These are phyloP conservation scores for Beta macrorhiza DNA, from an alignment of 179 eudicot species.

Conservation along the genomic window DNA sequence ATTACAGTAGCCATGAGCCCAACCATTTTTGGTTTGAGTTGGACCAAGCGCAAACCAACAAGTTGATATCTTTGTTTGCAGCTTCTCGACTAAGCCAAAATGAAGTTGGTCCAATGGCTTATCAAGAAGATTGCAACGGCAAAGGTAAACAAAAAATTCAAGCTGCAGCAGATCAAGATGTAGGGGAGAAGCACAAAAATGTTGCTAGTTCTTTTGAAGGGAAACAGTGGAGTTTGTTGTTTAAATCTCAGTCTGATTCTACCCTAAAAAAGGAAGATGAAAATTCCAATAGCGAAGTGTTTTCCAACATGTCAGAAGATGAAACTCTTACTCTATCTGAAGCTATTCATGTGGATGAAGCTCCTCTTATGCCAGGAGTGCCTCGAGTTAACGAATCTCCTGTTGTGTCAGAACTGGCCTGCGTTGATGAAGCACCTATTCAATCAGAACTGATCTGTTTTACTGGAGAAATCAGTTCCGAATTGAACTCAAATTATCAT, in stretches of 20 bases:
- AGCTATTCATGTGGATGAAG: conserved; percentile 11
- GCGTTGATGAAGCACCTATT: conserved; percentile 17
- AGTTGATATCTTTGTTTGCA: conserved; percentile 50
- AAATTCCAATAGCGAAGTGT: conserved; percentile 20
- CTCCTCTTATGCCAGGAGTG: conserved; percentile 4
- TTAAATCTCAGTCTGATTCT: conserved; percentile 27
- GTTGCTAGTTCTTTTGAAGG: conserved; percentile 20
- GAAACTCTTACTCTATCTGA: conserved; percentile 2
- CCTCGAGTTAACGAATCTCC: conserved; percentile 16
- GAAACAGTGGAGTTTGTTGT: conserved; percentile 49
- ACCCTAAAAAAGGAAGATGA: conserved; percentile 22
- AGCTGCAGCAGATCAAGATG: conserved; percentile 14
- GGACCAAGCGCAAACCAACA: conserved; percentile 53
- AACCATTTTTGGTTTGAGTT: conserved; percentile 67
- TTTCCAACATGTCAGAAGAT: conserved; percentile 23
- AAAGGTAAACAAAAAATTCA: conserved; percentile 15
- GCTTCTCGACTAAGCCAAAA: conserved; percentile 35
- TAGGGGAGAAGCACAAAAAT: conserved; percentile 18
- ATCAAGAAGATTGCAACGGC: conserved; percentile 11
- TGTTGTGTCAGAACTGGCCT: conserved; percentile 6
- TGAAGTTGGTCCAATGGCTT: conserved; percentile 18
- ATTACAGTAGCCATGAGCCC: conserved; percentile 44
- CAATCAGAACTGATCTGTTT: conserved; percentile 6
- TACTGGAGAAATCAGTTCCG: conserved; percentile 26
- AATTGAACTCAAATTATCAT: conserved; percentile 33